phyloP scores from a whole-genome alignment of 108 stramenopile species.

The Pseudonitzschia delicatissima region DNA sequence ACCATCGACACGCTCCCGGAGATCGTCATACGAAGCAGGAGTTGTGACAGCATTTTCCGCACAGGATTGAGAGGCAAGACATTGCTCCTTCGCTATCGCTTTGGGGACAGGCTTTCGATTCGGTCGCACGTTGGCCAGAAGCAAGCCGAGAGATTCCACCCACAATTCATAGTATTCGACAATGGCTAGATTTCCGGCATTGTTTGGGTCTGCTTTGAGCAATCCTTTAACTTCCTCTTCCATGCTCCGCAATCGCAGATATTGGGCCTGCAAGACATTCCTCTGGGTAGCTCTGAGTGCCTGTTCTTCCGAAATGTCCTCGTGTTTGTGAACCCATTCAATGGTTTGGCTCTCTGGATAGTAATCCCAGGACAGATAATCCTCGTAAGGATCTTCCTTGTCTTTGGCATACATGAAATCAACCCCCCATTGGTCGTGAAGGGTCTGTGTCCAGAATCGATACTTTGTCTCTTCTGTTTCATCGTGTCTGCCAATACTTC shows the following conservation, averaged over 20 bases:
- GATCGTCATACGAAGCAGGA: not conserved
- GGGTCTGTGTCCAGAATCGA: conserved; percentile 2
- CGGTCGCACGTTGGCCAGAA: not conserved
- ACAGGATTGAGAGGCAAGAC: not conserved
- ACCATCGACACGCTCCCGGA: not conserved
- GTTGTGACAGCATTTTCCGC: not conserved
- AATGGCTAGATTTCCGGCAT: not conserved
- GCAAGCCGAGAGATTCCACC: not conserved
- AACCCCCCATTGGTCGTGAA: not conserved
- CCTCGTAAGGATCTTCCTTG: not conserved
- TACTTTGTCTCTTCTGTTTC: not conserved
- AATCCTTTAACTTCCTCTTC: not conserved
- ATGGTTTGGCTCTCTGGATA: not conserved
- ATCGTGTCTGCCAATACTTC: not conserved
- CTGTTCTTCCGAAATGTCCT: not conserved
- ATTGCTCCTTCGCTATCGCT: not conserved
- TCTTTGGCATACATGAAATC: not conserved
- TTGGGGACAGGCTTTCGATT: not conserved
- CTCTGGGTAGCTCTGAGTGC: not conserved
- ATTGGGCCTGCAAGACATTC: not conserved
- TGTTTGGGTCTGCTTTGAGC: not conserved
- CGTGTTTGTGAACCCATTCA: not conserved
- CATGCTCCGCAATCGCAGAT: not conserved
- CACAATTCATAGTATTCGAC: conserved; percentile 2
- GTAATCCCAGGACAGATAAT: not conserved